Conservation (phyloP, 2,329 filamentous ascomycete genomes). For the Penicillium crustosum region DNA sequence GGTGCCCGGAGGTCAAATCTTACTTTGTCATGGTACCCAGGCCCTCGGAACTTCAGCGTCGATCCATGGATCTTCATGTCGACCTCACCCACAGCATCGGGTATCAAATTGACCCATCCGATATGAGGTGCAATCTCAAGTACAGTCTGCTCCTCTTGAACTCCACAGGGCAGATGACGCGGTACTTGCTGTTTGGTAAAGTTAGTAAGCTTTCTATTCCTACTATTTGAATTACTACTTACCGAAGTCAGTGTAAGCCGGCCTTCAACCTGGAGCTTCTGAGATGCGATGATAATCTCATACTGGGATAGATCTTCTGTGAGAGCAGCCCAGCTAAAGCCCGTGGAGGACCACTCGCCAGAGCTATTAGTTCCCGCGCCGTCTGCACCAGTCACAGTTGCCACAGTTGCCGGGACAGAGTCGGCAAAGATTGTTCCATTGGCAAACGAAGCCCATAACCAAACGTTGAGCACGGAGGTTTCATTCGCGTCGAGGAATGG, state of each 20-base stretch:
- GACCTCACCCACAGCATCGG: slow-evolving; percentile 35
- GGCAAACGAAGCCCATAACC: slow-evolving; percentile 29
- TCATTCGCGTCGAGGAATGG: slow-evolving; percentile 30
- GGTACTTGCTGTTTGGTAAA: not conserved
- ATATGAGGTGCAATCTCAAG: slow-evolving; percentile 32
- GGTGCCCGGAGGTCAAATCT: not conserved
- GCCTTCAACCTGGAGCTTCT: slow-evolving; percentile 16
- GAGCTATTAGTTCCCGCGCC: not conserved
- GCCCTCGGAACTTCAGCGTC: slow-evolving; percentile 36
- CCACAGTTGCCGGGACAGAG: slow-evolving; percentile 18
- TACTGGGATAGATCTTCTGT: slow-evolving; percentile 11
- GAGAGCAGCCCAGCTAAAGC: slow-evolving; percentile 14
- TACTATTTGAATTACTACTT: not conserved
- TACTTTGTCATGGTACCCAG: slow-evolving; percentile 50
- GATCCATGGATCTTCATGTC: slow-evolving; percentile 34
- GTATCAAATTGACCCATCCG: slow-evolving; percentile 42
- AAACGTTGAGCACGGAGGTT: slow-evolving; percentile 24
- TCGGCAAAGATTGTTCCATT: slow-evolving; percentile 24
- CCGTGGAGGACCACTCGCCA: slow-evolving; percentile 13
- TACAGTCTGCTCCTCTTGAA: slow-evolving; percentile 3
- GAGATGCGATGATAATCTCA: slow-evolving; percentile 14
- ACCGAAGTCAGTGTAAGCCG: slow-evolving; percentile 14
- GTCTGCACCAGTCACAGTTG: slow-evolving; percentile 7
- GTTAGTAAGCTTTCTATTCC: not conserved
- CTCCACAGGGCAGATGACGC: slow-evolving; percentile 20